Evolutionary conservation across 1,139 yeast species (phyloP).

Genomic region (Tardiomyces blankii): DNA sequence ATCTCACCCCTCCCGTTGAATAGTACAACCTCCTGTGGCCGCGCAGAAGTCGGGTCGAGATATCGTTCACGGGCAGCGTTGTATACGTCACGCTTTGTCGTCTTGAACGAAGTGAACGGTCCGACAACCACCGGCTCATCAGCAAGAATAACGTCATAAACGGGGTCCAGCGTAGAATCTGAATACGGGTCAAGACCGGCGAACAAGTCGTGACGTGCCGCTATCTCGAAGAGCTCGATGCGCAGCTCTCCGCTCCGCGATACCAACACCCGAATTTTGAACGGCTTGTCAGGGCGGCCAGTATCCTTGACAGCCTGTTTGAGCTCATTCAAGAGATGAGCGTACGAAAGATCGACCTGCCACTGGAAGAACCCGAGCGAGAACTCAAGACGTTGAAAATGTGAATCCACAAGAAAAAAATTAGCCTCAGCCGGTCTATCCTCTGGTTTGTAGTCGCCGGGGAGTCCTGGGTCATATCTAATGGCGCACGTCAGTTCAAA

Average conservation of each 20-base stretch:
- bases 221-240: slow-evolving; percentile 39
- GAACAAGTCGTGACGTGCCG: slow-evolving; percentile 30
- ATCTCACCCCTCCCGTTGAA: slow-evolving; percentile 48
- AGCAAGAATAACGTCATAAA: slow-evolving; percentile 58
- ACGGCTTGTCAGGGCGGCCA: slow-evolving; percentile 28
- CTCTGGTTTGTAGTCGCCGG: slow-evolving; percentile 19
- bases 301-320: slow-evolving; percentile 28
- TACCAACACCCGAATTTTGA: slow-evolving; percentile 50
- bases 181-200: slow-evolving; percentile 28
- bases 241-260: slow-evolving; percentile 37
- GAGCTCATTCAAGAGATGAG: slow-evolving; percentile 35
- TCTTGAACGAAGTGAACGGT: slow-evolving; percentile 82
- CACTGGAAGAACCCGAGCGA: slow-evolving; percentile 46
- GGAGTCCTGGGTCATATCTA: not conserved
- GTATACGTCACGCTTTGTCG: slow-evolving; percentile 62
- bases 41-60: slow-evolving; percentile 27
- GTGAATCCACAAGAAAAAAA: slow-evolving; percentile 51
- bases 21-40: slow-evolving; percentile 58
- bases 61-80: slow-evolving; percentile 45
- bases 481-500: not conserved
- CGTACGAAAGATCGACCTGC: slow-evolving; percentile 33
- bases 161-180: slow-evolving; percentile 18
- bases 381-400: slow-evolving; percentile 45
- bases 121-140: slow-evolving; percentile 42
- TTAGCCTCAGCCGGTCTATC: slow-evolving; percentile 15